A percentile compares a stretch with the other conserved stretches of the same genome.
Evolutionary conservation across 148 eudicot species (phyloP).

Genomic region (Gaultheria prostrata): DNA sequence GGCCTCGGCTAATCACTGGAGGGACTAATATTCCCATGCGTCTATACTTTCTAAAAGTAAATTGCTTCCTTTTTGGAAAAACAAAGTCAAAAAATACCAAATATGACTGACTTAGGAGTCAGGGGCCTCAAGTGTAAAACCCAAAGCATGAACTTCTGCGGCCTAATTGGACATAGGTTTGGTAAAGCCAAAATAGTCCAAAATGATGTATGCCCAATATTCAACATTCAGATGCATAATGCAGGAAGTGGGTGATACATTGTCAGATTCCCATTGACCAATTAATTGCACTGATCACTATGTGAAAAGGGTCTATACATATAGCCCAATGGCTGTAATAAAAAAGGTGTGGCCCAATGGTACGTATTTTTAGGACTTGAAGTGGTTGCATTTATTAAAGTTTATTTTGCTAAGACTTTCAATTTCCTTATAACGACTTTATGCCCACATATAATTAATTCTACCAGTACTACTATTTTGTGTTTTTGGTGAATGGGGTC

Average conservation of each 20-base stretch:
- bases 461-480: neutral
- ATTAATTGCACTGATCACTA: neutral
- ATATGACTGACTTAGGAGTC: too few relatives aligned
- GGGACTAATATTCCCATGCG: too few relatives aligned
- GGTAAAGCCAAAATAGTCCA: neutral
- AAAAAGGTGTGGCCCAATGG: neutral
- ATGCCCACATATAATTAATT: neutral
- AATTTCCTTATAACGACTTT: too few relatives aligned
- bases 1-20: too few relatives aligned
- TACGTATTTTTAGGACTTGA: neutral
- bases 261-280: conserved; percentile 14
- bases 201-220: neutral
- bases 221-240: neutral
- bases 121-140: too few relatives aligned
- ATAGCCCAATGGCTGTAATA: too few relatives aligned
- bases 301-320: too few relatives aligned
- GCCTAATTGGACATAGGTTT: neutral
- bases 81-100: too few relatives aligned
- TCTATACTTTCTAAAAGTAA: too few relatives aligned
- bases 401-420: too few relatives aligned
- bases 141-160: neutral
- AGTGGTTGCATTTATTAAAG: too few relatives aligned
- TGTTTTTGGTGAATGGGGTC: neutral
- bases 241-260: neutral
- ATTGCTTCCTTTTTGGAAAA: too few relatives aligned